phyloP scores from a whole-genome alignment of 148 eudicot genomes.

The Mesembryanthemum crystallinum region DNA sequence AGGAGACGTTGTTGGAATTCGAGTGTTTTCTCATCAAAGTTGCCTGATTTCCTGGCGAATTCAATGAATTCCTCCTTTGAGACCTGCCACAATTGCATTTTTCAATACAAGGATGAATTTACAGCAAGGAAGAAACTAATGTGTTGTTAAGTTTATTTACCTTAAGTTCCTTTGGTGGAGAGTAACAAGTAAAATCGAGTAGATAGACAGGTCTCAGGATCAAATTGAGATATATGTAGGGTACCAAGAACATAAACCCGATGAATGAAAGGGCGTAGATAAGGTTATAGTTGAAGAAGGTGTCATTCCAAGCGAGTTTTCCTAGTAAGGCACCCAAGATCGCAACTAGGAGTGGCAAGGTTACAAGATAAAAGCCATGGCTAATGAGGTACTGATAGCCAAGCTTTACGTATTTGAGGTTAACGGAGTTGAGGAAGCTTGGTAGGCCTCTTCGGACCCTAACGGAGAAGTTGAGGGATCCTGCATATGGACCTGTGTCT shows the following conservation, averaged over 20 bases:
- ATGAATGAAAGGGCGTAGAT: constrained; percentile 22
- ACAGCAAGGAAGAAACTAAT: not conserved
- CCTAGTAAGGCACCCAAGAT: constrained; percentile 37
- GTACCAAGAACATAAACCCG: constrained; percentile 35
- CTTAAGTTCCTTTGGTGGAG: constrained; percentile 62
- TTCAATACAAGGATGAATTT: not conserved
- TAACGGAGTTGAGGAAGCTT: constrained; percentile 53
- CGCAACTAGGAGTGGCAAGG: constrained; percentile 35
- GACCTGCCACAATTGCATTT: constrained; percentile 34
- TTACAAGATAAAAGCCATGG: constrained; percentile 45
- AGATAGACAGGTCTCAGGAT: constrained; percentile 52
- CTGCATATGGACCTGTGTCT: constrained; percentile 49
- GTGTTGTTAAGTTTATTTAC: constrained; percentile 24
- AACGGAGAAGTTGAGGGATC: constrained; percentile 54
- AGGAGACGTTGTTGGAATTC: constrained; percentile 47
- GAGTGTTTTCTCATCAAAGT: constrained; percentile 46
- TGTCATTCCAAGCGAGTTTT: constrained; percentile 34
- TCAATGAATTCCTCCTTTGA: constrained; percentile 59
- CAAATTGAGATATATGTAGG: constrained; percentile 40
- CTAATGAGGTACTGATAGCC: constrained; percentile 58
- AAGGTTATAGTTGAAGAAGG: constrained; percentile 26
- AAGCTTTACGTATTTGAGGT: constrained; percentile 58
- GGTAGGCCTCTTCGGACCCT: constrained; percentile 60
- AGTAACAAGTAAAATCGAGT: constrained; percentile 71
- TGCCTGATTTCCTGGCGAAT: constrained; percentile 65